Evolutionary conservation across 805 yeast genomes (phyloP).

Genomic region (Hanseniaspora valbyensis): DNA sequence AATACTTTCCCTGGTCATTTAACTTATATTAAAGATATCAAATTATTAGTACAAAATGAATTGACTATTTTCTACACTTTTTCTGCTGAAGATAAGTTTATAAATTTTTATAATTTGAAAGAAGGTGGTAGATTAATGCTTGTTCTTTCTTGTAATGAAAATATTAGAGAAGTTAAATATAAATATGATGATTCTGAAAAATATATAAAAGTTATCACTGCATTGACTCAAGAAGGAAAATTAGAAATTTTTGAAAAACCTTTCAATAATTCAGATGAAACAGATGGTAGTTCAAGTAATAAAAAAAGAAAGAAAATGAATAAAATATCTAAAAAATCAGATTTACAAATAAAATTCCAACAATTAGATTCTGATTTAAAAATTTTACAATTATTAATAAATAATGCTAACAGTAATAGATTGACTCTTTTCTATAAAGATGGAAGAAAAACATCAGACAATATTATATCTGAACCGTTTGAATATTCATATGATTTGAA

Average conservation of each 20-base stretch:
- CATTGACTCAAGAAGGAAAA: slow-evolving; percentile 62
- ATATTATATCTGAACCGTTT: background rate
- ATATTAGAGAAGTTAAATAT: slow-evolving; percentile 39
- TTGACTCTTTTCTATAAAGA: slow-evolving; percentile 7
- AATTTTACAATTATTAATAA: background rate
- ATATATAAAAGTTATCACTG: slow-evolving; percentile 24
- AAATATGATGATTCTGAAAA: slow-evolving; percentile 21
- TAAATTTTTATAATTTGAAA: slow-evolving; percentile 47
- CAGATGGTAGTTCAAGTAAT: slow-evolving; percentile 14
- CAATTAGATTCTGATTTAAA: slow-evolving; percentile 1
- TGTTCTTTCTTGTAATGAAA: slow-evolving; percentile 61
- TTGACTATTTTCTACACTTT: slow-evolving; percentile 51
- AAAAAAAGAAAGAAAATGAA: slow-evolving; percentile 28
- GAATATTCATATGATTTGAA: slow-evolving; percentile 9
- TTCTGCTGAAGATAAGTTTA: slow-evolving; percentile 71
- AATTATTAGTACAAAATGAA: background rate
- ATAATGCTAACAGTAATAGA: background rate
- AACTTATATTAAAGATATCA: slow-evolving; percentile 40
- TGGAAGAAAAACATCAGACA: slow-evolving; percentile 1
- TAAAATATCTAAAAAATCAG: slow-evolving; percentile 42
- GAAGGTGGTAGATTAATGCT: slow-evolving; percentile 32
- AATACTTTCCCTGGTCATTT: slow-evolving; percentile 67
- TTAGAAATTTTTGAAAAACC: slow-evolving; percentile 64
- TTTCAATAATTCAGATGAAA: slow-evolving; percentile 21
- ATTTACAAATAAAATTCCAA: slow-evolving; percentile 35